These are phyloP conservation scores for Glycyrrhiza uralensis DNA, from an alignment of 306 rosid genomes.

Conservation along the genomic window DNA sequence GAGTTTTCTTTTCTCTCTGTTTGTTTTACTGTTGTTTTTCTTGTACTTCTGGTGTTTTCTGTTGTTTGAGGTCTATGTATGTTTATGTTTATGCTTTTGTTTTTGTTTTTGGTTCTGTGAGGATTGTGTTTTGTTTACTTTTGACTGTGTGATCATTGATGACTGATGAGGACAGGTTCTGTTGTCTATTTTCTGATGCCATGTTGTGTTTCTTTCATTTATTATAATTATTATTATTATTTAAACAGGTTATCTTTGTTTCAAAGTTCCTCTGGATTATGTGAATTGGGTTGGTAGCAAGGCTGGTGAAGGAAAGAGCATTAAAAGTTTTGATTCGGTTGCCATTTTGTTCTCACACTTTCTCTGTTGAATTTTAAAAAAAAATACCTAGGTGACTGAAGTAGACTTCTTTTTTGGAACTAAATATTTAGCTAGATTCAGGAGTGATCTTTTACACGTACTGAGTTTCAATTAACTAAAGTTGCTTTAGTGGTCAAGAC, in stretches of 20 bases:
- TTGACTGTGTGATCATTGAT: constrained; percentile 19
- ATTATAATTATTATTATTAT: neutral
- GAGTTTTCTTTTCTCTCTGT: neutral
- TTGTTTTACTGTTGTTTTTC: neutral
- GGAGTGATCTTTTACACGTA: neutral
- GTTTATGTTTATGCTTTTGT: too few relatives aligned
- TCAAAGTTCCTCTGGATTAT: constrained; percentile 2
- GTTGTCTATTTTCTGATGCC: constrained; percentile 13
- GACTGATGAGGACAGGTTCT: constrained; percentile 17
- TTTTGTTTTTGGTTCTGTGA: neutral
- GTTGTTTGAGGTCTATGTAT: neutral
- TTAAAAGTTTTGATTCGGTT: constrained; percentile 2
- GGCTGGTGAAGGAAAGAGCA: constrained; percentile 22
- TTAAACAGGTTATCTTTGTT: neutral
- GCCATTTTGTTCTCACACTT: constrained; percentile 9
- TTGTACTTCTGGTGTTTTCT: neutral
- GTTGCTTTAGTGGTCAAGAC: neutral
- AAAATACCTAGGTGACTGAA: neutral
- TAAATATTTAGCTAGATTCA: neutral
- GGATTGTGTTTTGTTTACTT: constrained; percentile 1
- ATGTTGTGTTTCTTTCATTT: neutral
- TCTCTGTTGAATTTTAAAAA: constrained; percentile 5
- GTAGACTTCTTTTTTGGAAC: constrained; percentile 1
- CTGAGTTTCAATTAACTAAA: neutral
- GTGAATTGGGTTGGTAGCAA: constrained; percentile 35